Conservation (phyloP, 1,284 basidiomycete genomes). For the Chalciporus sp. region DNA sequence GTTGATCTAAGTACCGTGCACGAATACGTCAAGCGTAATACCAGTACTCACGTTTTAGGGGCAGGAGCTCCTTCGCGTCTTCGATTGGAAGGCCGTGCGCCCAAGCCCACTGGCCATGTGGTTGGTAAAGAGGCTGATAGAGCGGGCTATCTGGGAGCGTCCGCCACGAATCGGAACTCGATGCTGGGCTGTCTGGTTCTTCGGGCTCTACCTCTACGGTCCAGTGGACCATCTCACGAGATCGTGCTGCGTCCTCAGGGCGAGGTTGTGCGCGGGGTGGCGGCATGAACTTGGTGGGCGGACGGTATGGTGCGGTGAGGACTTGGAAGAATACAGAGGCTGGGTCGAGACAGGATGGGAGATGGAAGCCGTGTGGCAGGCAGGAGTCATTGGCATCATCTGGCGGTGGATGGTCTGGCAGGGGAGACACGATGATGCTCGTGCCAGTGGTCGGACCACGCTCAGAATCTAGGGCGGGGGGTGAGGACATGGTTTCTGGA, state of each 20-base stretch:
- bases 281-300: conserved; percentile 4
- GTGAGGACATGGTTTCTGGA: conserved; percentile 17
- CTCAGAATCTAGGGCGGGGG: too few species aligned
- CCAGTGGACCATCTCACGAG: conserved; percentile 34
- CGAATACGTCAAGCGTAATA: background rate
- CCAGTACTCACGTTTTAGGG: conserved; percentile 29
- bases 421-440: too few species aligned
- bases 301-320: conserved; percentile 33
- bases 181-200: background rate
- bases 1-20: conserved; percentile 8
- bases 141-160: conserved; percentile 6
- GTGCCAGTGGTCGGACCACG: too few species aligned
- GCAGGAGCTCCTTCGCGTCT: conserved; percentile 30
- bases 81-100: conserved; percentile 36
- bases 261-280: conserved; percentile 18
- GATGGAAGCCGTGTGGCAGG: conserved; percentile 3
- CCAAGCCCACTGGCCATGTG: conserved; percentile 44
- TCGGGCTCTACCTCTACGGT: conserved; percentile 2
- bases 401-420: conserved; percentile 4
- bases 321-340: conserved; percentile 33
- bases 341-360: conserved; percentile 25
- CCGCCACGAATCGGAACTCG: background rate
- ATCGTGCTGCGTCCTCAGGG: conserved; percentile 24
- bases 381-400: background rate
- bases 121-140: conserved; percentile 34